These are phyloP conservation scores for Wickerhamomyces pijperi DNA, from an alignment of 805 yeast genomes.

Conservation along the genomic window DNA sequence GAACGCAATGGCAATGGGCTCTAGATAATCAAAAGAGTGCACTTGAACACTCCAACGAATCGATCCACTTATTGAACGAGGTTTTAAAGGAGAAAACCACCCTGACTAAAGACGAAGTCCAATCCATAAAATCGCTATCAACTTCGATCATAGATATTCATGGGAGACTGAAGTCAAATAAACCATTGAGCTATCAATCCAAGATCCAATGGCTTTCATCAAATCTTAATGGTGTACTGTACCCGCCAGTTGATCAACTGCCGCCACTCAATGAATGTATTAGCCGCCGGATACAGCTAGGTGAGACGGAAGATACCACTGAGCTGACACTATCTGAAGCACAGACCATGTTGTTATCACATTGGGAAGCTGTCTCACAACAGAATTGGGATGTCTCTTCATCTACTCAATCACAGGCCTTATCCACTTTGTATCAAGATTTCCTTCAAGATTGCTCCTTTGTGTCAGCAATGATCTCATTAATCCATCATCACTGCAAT, in stretches of 20 bases:
- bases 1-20: neutral
- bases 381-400: conserved; percentile 9
- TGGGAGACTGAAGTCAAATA: neutral
- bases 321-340: conserved; percentile 4
- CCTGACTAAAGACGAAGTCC: neutral
- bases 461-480: conserved; percentile 54
- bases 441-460: conserved; percentile 61
- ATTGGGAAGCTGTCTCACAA: conserved; percentile 2
- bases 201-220: conserved; percentile 11
- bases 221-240: conserved; percentile 4
- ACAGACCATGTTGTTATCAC: conserved; percentile 4
- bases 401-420: conserved; percentile 4
- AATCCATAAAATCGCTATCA: neutral
- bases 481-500: conserved; percentile 21
- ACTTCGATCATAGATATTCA: neutral
- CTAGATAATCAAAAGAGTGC: neutral
- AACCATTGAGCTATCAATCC: conserved; percentile 3
- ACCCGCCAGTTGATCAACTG: too few relatives aligned
- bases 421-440: conserved; percentile 34
- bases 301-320: too few relatives aligned
- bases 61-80: neutral
- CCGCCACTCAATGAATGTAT: too few relatives aligned
- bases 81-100: neutral
- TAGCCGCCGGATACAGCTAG: too few relatives aligned
- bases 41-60: neutral